Conservation (phyloP, 768 basidiomycete species). For the Mycena metata region DNA sequence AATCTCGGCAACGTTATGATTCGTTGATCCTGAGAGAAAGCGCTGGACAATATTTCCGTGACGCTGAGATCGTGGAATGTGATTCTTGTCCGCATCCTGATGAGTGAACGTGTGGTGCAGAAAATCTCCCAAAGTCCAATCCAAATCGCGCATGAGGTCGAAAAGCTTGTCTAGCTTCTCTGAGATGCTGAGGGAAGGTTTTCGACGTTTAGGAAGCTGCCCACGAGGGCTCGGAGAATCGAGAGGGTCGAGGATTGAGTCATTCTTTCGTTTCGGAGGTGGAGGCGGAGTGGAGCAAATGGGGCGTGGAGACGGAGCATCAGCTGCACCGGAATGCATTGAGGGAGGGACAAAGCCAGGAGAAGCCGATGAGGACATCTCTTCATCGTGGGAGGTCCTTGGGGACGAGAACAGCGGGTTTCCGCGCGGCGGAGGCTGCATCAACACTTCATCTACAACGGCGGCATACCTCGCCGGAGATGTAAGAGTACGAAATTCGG, state of each 20-base stretch:
- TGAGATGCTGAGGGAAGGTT: too few species aligned
- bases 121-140: constrained; percentile 5
- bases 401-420: constrained; percentile 5
- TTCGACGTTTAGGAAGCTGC: background rate
- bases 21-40: background rate
- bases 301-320: too few species aligned
- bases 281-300: background rate
- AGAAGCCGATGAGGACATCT: background rate
- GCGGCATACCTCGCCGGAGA: background rate
- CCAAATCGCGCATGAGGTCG: background rate
- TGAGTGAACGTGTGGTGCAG: constrained; percentile 1
- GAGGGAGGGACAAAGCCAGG: background rate
- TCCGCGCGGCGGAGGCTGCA: constrained; percentile 1
- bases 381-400: background rate
- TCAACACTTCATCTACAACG: constrained; percentile 1
- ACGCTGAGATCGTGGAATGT: background rate
- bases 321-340: background rate
- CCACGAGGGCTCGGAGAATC: background rate
- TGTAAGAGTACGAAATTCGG: background rate
- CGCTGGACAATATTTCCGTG: constrained; percentile 2
- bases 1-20: background rate
- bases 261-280: constrained; percentile 4
- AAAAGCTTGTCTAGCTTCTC: constrained; percentile 1
- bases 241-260: background rate
- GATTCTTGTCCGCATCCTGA: background rate